phyloP scores from a whole-genome alignment of 768 basidiomycete species.

The Austroboletus eburneus region DNA sequence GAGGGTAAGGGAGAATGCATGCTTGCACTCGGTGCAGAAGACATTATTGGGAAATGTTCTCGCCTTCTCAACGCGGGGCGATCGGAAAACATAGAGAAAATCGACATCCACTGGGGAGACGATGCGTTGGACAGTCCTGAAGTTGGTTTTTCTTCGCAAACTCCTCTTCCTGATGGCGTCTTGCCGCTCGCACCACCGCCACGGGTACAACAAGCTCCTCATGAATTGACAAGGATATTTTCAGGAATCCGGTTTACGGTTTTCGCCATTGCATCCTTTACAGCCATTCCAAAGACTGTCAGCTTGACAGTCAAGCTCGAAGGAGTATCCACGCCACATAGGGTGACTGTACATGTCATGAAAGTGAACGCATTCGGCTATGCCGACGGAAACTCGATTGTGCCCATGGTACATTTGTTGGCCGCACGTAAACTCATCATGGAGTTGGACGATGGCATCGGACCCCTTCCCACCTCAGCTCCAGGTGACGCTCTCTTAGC shows the following conservation, averaged over 20 bases:
- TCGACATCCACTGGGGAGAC: conserved; percentile 48
- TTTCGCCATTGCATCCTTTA: conserved; percentile 28
- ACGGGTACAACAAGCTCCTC: conserved; percentile 32
- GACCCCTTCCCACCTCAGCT: conserved; percentile 31
- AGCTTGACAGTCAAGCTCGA: conserved; percentile 27
- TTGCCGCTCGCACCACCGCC: conserved; percentile 34
- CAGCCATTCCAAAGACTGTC: conserved; percentile 24
- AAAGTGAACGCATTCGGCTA: conserved; percentile 23
- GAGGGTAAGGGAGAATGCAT: conserved; percentile 49
- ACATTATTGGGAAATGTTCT: conserved; percentile 46
- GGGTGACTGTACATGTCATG: conserved; percentile 19
- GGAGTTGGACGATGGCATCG: conserved; percentile 39
- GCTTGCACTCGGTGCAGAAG: conserved; percentile 43
- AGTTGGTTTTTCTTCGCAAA: conserved; percentile 8
- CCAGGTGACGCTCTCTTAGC: conserved; percentile 20
- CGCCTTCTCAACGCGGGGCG: conserved; percentile 49
- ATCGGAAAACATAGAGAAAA: conserved; percentile 41
- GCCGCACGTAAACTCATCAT: conserved; percentile 53
- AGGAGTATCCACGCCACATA: conserved; percentile 15
- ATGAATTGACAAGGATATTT: conserved; percentile 28
- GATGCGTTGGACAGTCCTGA: not conserved
- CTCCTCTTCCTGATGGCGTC: conserved; percentile 13
- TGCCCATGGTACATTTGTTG: conserved; percentile 46
- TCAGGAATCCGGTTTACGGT: conserved; percentile 33
- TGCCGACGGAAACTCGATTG: conserved; percentile 10